Evolutionary conservation across 75 land plant genomes (phyloP).

Genomic region (Azolla pinnata): DNA sequence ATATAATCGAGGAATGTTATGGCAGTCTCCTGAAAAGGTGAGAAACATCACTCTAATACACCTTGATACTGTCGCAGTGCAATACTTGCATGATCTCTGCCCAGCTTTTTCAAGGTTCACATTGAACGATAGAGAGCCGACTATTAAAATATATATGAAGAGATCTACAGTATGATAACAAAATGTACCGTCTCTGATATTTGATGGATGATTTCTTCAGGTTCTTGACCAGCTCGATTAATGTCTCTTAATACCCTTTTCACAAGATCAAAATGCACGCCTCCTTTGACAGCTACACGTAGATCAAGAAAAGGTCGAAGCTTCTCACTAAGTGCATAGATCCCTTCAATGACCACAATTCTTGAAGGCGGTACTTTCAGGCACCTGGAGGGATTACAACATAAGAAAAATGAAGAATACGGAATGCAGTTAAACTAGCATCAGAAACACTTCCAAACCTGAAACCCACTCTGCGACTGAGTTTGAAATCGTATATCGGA

Average conservation of each 20-base stretch:
- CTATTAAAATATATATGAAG: no score
- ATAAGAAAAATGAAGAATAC: background rate
- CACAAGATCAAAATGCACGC: conserved; percentile 89
- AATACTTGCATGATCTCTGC: no score
- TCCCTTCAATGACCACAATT: conserved; percentile 78
- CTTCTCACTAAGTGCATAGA: conserved; percentile 83
- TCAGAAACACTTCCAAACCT: conserved; percentile 31
- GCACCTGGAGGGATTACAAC: conserved; percentile 31
- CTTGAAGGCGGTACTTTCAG: conserved; percentile 76
- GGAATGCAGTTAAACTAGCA: background rate
- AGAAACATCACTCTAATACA: no score
- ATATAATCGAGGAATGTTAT: no score
- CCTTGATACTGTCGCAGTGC: no score
- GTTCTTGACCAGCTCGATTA: conserved; percentile 88
- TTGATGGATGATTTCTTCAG: conserved; percentile 91
- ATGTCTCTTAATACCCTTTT: conserved; percentile 83
- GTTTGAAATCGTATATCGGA: conserved; percentile 83
- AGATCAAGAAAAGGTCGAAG: conserved; percentile 70
- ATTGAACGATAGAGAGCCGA: no score
- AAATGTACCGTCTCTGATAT: conserved; percentile 76
- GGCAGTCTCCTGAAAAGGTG: no score
- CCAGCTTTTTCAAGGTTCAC: no score
- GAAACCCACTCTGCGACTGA: conserved; percentile 64
- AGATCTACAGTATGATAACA: no score
- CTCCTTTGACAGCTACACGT: conserved; percentile 80